These are phyloP conservation scores for Malus hybrid DNA, from an alignment of 331 rosid genomes.

Conservation along the genomic window DNA sequence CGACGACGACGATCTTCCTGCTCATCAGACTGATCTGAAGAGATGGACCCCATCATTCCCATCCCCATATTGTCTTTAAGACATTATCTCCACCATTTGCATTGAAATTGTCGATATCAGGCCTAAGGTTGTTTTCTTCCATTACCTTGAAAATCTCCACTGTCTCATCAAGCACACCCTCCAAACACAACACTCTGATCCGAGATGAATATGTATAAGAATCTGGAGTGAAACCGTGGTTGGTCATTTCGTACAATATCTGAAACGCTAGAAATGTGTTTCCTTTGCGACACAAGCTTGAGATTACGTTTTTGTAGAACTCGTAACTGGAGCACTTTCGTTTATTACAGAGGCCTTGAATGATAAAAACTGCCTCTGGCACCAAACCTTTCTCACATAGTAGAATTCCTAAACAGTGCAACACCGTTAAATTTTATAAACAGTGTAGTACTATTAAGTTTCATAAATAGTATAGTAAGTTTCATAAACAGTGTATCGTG, in stretches of 20 bases:
- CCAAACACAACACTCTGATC: conserved; percentile 79
- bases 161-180: conserved; percentile 80
- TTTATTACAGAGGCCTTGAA: conserved; percentile 34
- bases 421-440: no score
- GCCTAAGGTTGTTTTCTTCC: conserved; percentile 46
- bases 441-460: no score
- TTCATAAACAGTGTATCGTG: no score
- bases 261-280: conserved; percentile 83
- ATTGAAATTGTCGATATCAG: conserved; percentile 52
- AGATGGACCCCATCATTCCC: no score
- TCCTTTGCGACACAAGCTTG: conserved; percentile 75
- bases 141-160: conserved; percentile 60
- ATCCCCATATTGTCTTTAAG: no score
- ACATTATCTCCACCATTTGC: conserved; percentile 12
- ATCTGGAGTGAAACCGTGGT: conserved; percentile 67
- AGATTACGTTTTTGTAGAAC: conserved; percentile 50
- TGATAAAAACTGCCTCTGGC: no score
- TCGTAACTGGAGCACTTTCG: conserved; percentile 41
- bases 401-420: no score
- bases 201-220: conserved; percentile 72
- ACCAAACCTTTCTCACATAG: no score
- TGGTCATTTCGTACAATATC: conserved; percentile 74
- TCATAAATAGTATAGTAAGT: no score
- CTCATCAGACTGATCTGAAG: no score
- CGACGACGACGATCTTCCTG: no score